phyloP scores from a whole-genome alignment of 169 alveolate genomes.

The Plasmodium yoelii region DNA sequence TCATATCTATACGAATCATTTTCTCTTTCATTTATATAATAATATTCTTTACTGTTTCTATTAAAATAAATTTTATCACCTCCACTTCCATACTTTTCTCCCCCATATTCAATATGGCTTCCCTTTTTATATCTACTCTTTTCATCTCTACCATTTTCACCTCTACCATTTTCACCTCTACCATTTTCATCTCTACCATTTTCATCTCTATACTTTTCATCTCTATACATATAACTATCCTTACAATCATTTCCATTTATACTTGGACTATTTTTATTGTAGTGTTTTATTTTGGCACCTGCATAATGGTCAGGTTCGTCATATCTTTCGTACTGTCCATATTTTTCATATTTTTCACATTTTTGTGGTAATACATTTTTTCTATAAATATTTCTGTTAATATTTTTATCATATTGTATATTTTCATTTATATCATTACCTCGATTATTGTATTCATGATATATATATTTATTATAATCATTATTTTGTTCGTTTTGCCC shows the following conservation, averaged over 20 bases:
- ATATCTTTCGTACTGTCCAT: background rate
- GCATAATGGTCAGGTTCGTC: background rate
- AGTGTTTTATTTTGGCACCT: conserved; percentile 8
- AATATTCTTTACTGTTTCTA: background rate
- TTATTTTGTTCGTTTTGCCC: background rate
- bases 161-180: background rate
- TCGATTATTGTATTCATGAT: conserved; percentile 1
- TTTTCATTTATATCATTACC: conserved; percentile 1
- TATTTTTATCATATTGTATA: background rate
- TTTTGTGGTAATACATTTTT: background rate
- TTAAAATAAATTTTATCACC: background rate
- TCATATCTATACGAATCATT: background rate
- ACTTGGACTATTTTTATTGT: conserved; percentile 4
- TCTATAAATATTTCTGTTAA: background rate
- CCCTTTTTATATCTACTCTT: background rate
- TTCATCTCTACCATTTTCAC: background rate
- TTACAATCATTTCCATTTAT: background rate
- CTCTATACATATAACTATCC: conserved; percentile 9
- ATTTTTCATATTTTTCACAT: background rate
- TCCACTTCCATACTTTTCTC: background rate
- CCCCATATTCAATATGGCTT: background rate
- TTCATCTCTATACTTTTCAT: background rate
- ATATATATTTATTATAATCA: background rate
- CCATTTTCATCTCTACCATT: background rate
- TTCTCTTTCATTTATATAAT: background rate